Evolutionary conservation across 2,329 filamentous ascomycete genomes (phyloP), one percentile per base, ranked within the genome.

Genomic region (Fusarium burgessii): DNA sequence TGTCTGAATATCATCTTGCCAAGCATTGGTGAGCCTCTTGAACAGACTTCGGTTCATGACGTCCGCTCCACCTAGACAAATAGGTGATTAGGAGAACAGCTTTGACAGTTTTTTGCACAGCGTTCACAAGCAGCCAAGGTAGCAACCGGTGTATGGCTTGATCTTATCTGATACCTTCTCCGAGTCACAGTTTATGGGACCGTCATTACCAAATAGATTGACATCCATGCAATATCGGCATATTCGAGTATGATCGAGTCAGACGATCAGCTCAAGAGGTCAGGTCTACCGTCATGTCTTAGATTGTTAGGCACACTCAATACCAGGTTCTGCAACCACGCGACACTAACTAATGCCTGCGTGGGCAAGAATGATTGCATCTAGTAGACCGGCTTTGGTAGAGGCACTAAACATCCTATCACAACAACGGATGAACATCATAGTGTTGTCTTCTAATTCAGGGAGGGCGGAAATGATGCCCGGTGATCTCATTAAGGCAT

Each of bases 31-130:
- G 52, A 62, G 36, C 40, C 56, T 56, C 51, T 64, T 41, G 52
- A 51, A 62, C 58, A 66, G 56, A 55, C 54, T 69, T 50, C 46
- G 69, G 56, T 49, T 70, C 72, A 60, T 55, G 35, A 23, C 32
- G 49, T 35, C 49, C 47, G 41, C 46, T 57, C 54, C 55, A 56
- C 51, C 23, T 23, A 23, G 20, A 35, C 15, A 50, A 46, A 49
- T 52, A 54, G 50, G 32, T 25, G 38, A 32, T 32, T 36, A 18
- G 17, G 40, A 15, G 14, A 40, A n/a, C 27, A 20, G 8, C 17
- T 6, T 29, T 4, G 13, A 41, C 17, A 23, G 20, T 32, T n/a
- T 7, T 41, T 29, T 29, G 27, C 17, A 23, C 18, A 17, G 25
- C 18, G 13, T 23, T 25, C 20, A 29, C 9, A n/a, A 23, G 23